These are phyloP conservation scores for Boletus rubropictus DNA, from an alignment of 768 basidiomycete species.

Conservation along the genomic window DNA sequence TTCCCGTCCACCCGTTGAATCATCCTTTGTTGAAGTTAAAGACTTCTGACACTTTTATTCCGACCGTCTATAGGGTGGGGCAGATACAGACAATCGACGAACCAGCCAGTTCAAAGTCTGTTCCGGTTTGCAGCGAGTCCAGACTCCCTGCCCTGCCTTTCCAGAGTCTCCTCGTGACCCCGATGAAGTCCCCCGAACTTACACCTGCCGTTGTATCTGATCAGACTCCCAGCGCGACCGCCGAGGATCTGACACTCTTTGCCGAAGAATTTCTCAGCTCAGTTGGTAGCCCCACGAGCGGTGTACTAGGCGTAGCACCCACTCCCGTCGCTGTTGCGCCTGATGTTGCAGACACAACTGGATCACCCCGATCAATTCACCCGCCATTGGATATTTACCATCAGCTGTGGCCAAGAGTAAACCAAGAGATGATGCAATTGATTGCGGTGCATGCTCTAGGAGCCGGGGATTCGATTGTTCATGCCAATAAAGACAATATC, in stretches of 20 bases:
- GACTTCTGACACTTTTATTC: slow-evolving; percentile 43
- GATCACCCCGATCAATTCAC: slow-evolving; percentile 7
- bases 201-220: background rate
- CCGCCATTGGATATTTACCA: slow-evolving; percentile 17
- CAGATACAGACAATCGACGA: slow-evolving; percentile 4
- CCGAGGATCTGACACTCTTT: background rate
- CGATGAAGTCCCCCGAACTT: background rate
- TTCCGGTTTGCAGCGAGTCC: background rate
- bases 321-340: background rate
- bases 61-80: slow-evolving; percentile 35
- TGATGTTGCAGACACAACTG: slow-evolving; percentile 4
- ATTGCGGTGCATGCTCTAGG: slow-evolving; percentile 12
- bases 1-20: slow-evolving; percentile 61
- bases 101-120: background rate
- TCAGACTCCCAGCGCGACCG: background rate
- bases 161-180: background rate
- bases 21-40: slow-evolving; percentile 78
- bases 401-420: slow-evolving; percentile 33
- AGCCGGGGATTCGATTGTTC: background rate
- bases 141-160: background rate
- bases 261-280: slow-evolving; percentile 25
- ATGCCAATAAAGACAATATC: background rate
- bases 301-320: background rate
- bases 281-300: slow-evolving; percentile 14
- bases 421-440: slow-evolving; percentile 35